These are phyloP conservation scores for Rhizomucor miehei DNA, from an alignment of 371 early-diverging fungal genomes.

Conservation along the genomic window DNA sequence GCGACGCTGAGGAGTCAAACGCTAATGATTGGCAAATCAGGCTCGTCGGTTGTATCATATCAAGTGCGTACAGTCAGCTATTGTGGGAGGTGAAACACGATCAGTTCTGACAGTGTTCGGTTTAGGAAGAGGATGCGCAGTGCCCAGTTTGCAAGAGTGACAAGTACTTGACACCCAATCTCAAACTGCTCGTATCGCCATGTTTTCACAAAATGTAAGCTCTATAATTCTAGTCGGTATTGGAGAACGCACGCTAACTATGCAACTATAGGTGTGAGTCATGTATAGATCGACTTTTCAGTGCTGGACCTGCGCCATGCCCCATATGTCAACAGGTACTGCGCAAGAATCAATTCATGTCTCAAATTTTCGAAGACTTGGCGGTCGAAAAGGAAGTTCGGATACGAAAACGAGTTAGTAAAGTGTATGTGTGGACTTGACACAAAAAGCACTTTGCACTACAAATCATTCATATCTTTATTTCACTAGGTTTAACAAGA, in stretches of 20 bases:
- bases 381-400: slow-evolving; percentile 95
- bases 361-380: slow-evolving; percentile 92
- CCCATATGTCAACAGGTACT: slow-evolving; percentile 86
- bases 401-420: slow-evolving; percentile 76
- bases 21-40: slow-evolving; percentile 37
- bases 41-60: slow-evolving; percentile 41
- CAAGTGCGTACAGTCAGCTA: slow-evolving; percentile 17
- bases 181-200: slow-evolving; percentile 92
- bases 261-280: slow-evolving; percentile 75
- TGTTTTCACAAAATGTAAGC: slow-evolving; percentile 97
- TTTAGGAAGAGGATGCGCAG: slow-evolving; percentile 67
- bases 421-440: slow-evolving; percentile 54
- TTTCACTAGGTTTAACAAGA: slow-evolving; percentile 82
- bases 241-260: no score
- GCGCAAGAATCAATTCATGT: slow-evolving; percentile 81
- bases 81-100: neutral
- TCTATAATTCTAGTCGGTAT: neutral
- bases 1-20: slow-evolving; percentile 25
- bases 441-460: neutral
- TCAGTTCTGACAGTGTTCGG: neutral
- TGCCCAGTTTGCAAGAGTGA: slow-evolving; percentile 97
- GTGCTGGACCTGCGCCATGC: slow-evolving; percentile 89
- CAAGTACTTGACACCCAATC: slow-evolving; percentile 90
- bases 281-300: slow-evolving; percentile 85
- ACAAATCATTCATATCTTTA: no score